Conservation (phyloP, 345 rosid species). For the Sisymbrium irio region DNA sequence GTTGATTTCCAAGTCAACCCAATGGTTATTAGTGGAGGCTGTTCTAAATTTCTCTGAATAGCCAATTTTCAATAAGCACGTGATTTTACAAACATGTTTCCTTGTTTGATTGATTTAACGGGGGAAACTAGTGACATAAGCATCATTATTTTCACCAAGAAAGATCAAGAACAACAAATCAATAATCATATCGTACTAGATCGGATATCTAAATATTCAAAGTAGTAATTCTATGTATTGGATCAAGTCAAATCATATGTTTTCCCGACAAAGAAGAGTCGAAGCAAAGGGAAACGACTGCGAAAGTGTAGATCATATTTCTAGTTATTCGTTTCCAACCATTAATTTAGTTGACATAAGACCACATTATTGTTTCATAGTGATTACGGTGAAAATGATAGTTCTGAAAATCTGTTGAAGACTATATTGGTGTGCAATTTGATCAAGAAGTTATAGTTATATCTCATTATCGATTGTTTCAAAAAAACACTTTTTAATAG, state of each 20-base stretch:
- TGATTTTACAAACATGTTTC: background rate
- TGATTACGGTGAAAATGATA: conserved; percentile 21
- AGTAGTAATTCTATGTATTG: background rate
- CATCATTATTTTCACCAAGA: background rate
- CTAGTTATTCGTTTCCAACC: conserved; percentile 6
- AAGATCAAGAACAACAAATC: background rate
- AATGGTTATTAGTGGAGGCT: background rate
- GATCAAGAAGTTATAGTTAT: conserved; percentile 10
- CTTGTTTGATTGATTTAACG: background rate
- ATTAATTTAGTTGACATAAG: conserved; percentile 16
- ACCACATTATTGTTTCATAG: conserved; percentile 10
- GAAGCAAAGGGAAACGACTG: background rate
- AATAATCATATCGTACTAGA: no score
- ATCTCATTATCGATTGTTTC: conserved; percentile 3
- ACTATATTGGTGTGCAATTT: background rate
- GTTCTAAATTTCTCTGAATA: background rate
- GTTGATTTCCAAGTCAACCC: no score
- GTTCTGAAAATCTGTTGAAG: conserved; percentile 25
- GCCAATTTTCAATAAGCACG: background rate
- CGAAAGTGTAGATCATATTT: background rate
- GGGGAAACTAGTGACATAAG: background rate
- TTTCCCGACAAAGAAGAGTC: background rate
- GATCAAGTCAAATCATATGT: background rate
- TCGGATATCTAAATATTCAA: background rate
- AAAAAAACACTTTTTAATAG: background rate